Base-by-base conservation (phyloP, 345 rosid species). In the Turnera subulata region DNA sequence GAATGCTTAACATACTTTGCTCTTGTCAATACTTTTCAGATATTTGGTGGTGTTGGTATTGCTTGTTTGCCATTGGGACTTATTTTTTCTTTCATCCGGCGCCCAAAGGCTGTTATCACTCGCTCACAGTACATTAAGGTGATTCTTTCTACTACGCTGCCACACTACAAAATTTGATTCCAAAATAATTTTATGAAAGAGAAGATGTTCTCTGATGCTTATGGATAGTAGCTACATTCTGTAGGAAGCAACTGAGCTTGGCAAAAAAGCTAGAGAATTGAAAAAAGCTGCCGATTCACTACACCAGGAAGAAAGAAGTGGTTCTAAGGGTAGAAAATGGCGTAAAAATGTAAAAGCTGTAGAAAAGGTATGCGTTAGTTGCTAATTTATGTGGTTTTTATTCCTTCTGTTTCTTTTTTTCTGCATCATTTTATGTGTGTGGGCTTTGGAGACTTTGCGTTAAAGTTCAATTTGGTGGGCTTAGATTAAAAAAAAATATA, bases 81-180 rank as follows among this genome's bases (percentile, higher is more conserved):
- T 61, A 85, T 94, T 40, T 79, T 86, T 78, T 81, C 97, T 6
- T 94, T 94, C 74, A 76, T 94, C 73, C 81, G 89, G 69, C 97
- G 99, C 44, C 99, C 99, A 37, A 93, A 84, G 76, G 96, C 99
- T 71, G 99, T 93, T 58, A 93, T 93, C 33, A 93, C 97, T 50
- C 90, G 97, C 37, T 93, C 99, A 55, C 99, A 93, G 57, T 93
- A 93, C 67, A 93, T 93, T 45, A 90, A 90, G 99, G 99, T 90
- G 57, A 64, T 68, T 46, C 21, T 59, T 55, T 14, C 17, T 32
- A 55, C 35, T 23, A 33, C 43, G 24, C 45, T 16, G 5, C 35
- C 35, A 29, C 35, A 4, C 35, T 29, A 29, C 5, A 29, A 29
- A 32, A 37, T 19, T 6, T 19, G 51, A 42, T 64, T 56, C 4